Evolutionary conservation across 2,329 filamentous ascomycete species (phyloP).

Genomic region (Apiospora pterosperma): DNA sequence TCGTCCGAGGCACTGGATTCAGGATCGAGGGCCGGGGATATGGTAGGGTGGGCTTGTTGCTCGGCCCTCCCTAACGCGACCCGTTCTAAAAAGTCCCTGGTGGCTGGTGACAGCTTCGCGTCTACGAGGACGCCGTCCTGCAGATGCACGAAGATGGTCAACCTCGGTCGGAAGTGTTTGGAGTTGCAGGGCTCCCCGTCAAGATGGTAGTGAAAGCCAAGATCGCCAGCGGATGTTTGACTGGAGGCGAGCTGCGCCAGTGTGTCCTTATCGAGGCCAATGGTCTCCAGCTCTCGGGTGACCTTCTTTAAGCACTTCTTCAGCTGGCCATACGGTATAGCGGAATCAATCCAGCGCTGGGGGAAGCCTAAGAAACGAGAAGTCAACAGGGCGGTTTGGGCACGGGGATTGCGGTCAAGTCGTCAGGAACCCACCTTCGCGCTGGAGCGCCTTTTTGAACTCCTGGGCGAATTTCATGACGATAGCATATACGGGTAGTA

Average conservation of each 20-base stretch:
- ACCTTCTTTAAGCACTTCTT: slow-evolving; percentile 89
- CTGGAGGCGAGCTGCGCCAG: slow-evolving; percentile 61
- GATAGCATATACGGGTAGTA: neutral
- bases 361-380: slow-evolving; percentile 57
- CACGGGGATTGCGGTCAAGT: neutral
- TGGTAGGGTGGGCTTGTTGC: neutral
- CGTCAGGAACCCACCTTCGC: slow-evolving; percentile 44
- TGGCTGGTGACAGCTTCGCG: slow-evolving; percentile 63
- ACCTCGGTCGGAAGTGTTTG: slow-evolving; percentile 58
- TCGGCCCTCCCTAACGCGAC: slow-evolving; percentile 38
- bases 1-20: neutral
- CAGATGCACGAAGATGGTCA: slow-evolving; percentile 67
- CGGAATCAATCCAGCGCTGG: slow-evolving; percentile 65
- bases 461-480: slow-evolving; percentile 86
- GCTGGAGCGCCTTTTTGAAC: slow-evolving; percentile 67
- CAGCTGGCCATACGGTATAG: slow-evolving; percentile 78
- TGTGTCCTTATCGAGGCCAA: slow-evolving; percentile 71
- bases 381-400: neutral
- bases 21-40: too few relatives aligned
- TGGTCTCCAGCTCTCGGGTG: slow-evolving; percentile 62
- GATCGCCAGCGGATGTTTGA: slow-evolving; percentile 27
- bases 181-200: slow-evolving; percentile 43
- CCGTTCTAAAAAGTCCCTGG: slow-evolving; percentile 59
- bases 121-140: slow-evolving; percentile 65
- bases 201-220: slow-evolving; percentile 51